These are phyloP conservation scores for Melaleuca quinquenervia DNA, from an alignment of 345 rosid species.

Conservation along the genomic window DNA sequence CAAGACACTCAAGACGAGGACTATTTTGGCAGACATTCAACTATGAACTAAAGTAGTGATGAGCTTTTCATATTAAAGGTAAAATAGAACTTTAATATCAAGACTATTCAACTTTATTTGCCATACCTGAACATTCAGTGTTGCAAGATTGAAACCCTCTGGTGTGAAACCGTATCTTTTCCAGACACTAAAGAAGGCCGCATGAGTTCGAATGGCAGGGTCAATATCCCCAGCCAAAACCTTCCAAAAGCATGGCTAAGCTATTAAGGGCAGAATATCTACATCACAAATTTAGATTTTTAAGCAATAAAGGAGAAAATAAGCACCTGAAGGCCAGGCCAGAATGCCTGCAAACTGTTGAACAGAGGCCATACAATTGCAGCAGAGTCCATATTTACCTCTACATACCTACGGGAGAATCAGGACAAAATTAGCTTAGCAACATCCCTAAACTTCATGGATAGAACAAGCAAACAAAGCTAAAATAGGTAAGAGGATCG, in stretches of 20 bases:
- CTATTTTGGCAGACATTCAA: background rate
- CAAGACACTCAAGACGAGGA: background rate
- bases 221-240: slow-evolving; percentile 94
- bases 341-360: slow-evolving; percentile 98
- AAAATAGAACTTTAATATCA: background rate
- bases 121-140: slow-evolving; percentile 54
- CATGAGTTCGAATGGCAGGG: slow-evolving; percentile 94
- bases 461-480: background rate
- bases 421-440: background rate
- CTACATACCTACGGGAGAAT: slow-evolving; percentile 67
- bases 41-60: background rate
- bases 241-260: slow-evolving; percentile 27
- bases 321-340: slow-evolving; percentile 99
- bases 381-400: slow-evolving; percentile 98
- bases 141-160: slow-evolving; percentile 94
- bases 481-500: background rate
- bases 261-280: background rate
- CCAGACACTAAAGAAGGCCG: slow-evolving; percentile 97
- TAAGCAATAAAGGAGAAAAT: background rate
- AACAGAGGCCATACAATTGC: slow-evolving; percentile 94
- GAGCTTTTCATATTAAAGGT: background rate
- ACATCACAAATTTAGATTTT: background rate
- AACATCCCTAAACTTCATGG: background rate
- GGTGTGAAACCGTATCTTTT: slow-evolving; percentile 92
- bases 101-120: background rate